phyloP scores from a whole-genome alignment of 129 eudicot species.

The Chrysanthemum lavandulifolium region DNA sequence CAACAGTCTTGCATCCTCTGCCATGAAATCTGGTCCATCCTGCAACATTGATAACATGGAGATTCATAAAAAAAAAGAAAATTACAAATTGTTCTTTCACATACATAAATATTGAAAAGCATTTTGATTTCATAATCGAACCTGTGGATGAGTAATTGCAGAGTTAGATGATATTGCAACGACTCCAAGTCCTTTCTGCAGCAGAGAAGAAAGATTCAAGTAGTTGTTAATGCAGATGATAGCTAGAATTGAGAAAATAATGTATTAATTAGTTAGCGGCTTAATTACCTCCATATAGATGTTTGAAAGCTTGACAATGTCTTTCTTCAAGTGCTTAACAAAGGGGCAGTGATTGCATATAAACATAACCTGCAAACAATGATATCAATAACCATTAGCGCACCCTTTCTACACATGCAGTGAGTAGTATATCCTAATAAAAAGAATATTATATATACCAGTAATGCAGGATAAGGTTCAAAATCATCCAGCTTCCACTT shows the following conservation, averaged over 20 bases:
- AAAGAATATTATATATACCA: constrained; percentile 40
- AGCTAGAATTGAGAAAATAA: neutral
- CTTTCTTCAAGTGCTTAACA: constrained; percentile 83
- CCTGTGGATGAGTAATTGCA: constrained; percentile 86
- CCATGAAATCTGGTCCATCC: constrained; percentile 98
- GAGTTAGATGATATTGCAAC: constrained; percentile 98
- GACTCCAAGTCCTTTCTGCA: constrained; percentile 97
- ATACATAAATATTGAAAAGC: constrained; percentile 14
- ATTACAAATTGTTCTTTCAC: constrained; percentile 4
- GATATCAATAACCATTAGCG: constrained; percentile 19
- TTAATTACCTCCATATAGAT: constrained; percentile 66
- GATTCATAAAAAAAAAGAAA: neutral
- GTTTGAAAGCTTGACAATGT: constrained; percentile 80
- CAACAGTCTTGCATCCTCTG: constrained; percentile 70
- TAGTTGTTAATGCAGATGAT: neutral
- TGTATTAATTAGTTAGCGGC: constrained; percentile 2
- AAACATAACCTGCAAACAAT: constrained; percentile 74
- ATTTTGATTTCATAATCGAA: constrained; percentile 33
- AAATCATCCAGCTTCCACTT: constrained; percentile 78
- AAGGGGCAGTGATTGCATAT: constrained; percentile 97
- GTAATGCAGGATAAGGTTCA: constrained; percentile 76
- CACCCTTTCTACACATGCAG: neutral
- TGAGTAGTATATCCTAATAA: too few species aligned
- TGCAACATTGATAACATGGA: constrained; percentile 37
- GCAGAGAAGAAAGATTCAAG: constrained; percentile 25